Conservation (phyloP, 2,329 filamentous ascomycete species). For the Aspergillus novoparasiticus region DNA sequence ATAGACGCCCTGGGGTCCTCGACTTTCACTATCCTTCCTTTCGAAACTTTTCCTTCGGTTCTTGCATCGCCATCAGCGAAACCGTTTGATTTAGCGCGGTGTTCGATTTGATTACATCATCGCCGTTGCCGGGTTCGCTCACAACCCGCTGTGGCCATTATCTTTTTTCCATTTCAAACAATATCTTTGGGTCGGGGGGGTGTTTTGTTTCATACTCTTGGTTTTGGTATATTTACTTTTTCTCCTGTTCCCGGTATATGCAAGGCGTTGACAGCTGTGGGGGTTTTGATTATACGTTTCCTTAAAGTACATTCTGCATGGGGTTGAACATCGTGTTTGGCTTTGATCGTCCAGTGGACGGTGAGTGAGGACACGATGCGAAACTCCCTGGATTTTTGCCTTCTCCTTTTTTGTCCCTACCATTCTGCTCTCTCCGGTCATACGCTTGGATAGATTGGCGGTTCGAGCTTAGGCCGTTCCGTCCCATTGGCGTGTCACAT, state of each 20-base stretch:
- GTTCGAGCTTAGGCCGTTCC: constrained; percentile 12
- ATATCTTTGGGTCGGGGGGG: constrained; percentile 17
- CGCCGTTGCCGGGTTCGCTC: constrained; percentile 7
- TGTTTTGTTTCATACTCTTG: constrained; percentile 6
- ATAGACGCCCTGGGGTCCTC: constrained; percentile 45
- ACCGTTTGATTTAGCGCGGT: constrained; percentile 36
- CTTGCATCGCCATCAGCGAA: constrained; percentile 18
- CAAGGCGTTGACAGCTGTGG: constrained; percentile 30
- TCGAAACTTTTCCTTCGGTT: constrained; percentile 15
- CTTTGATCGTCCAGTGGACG: neutral
- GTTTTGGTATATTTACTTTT: constrained; percentile 7
- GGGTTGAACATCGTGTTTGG: constrained; percentile 5
- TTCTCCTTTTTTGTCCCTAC: constrained; percentile 13
- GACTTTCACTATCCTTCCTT: constrained; percentile 11
- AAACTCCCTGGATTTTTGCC: constrained; percentile 13
- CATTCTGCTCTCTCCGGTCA: constrained; percentile 5
- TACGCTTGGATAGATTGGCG: constrained; percentile 17
- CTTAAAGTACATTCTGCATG: constrained; percentile 15
- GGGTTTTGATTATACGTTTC: constrained; percentile 21
- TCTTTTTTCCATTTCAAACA: constrained; percentile 10
- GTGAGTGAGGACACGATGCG: constrained; percentile 11
- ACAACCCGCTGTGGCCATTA: constrained; percentile 11
- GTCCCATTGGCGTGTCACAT: constrained; percentile 21
- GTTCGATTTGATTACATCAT: constrained; percentile 23
- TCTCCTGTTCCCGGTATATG: constrained; percentile 17